Percentiles rank a stretch among this genome's conserved stretches.
Evolutionary conservation across 306 rosid species (phyloP).

Genomic region (Carpinus viminea): DNA sequence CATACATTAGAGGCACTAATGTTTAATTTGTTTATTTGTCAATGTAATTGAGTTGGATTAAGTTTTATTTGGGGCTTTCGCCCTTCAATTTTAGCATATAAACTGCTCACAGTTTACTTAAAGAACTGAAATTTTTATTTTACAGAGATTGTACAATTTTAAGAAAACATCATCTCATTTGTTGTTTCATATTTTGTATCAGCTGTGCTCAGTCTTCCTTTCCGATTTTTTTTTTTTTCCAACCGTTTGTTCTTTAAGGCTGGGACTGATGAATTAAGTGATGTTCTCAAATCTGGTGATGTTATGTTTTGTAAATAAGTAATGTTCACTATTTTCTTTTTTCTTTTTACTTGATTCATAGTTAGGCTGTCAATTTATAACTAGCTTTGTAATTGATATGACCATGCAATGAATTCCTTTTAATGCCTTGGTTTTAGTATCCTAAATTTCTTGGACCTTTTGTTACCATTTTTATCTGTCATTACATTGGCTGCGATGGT

Average conservation of each 20-base stretch:
- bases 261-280: too few species aligned
- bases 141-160: too few species aligned
- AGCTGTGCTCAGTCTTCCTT: too few species aligned
- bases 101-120: too few species aligned
- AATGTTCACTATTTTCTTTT: not conserved
- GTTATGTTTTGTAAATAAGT: too few species aligned
- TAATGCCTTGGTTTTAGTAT: not conserved
- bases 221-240: too few species aligned
- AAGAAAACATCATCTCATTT: too few species aligned
- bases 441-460: not conserved
- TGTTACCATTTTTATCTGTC: not conserved
- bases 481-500: conserved; percentile 5
- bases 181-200: too few species aligned
- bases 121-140: too few species aligned
- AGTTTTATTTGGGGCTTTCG: conserved; percentile 7
- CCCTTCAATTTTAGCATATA: not conserved
- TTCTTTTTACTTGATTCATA: not conserved
- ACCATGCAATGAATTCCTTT: not conserved
- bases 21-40: too few species aligned
- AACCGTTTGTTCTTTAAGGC: too few species aligned
- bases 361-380: not conserved
- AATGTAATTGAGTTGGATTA: not conserved
- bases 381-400: not conserved
- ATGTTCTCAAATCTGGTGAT: not conserved
- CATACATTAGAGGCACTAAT: too few species aligned